These are phyloP conservation scores for Colletotrichum navitas DNA, from an alignment of 2,329 filamentous ascomycete species.

Conservation along the genomic window DNA sequence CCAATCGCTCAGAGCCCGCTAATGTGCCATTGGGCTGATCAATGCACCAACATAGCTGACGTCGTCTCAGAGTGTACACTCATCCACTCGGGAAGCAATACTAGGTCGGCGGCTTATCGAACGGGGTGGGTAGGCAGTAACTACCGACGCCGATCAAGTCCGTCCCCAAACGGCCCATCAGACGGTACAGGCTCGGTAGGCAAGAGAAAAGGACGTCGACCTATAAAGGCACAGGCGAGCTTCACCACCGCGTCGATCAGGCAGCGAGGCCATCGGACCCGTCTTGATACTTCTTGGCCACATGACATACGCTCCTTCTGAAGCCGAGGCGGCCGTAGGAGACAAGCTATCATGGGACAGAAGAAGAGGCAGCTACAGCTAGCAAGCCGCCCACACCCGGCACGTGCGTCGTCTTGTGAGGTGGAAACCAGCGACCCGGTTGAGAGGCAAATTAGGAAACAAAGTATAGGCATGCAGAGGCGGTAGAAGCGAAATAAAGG, in stretches of 20 bases:
- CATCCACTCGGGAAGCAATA: background rate
- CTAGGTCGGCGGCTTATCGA: background rate
- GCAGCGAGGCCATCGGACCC: background rate
- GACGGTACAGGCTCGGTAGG: background rate
- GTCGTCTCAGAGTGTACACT: background rate
- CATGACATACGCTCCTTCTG: background rate
- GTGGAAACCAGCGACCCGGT: background rate
- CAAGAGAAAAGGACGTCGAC: background rate
- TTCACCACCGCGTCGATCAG: background rate
- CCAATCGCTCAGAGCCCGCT: background rate
- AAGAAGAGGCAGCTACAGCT: no score
- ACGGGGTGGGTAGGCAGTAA: constrained; percentile 16
- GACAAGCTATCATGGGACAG: background rate
- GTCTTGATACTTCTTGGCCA: background rate
- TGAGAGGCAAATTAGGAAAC: background rate
- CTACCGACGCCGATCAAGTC: constrained; percentile 16
- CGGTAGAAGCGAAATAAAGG: constrained; percentile 7
- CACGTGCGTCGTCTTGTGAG: background rate
- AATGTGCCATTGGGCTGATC: background rate
- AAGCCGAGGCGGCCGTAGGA: background rate
- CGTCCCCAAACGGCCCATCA: constrained; percentile 12
- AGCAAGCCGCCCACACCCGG: background rate
- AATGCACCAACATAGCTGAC: background rate
- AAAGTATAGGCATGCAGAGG: constrained; percentile 8
- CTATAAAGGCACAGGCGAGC: background rate